phyloP scores from a whole-genome alignment of 805 yeast genomes.

The Starmerella ratchasimensis region DNA sequence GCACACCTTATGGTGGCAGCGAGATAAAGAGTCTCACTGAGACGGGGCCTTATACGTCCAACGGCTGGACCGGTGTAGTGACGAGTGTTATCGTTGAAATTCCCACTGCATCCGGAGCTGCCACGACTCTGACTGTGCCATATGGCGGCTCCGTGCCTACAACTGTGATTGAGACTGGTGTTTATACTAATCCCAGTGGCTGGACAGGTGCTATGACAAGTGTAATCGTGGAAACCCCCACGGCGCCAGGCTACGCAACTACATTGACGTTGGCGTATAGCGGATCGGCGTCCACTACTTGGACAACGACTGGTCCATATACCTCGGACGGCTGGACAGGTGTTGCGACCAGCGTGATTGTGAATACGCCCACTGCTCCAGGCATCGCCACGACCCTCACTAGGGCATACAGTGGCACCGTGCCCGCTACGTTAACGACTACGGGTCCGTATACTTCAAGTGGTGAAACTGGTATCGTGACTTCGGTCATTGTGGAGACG shows the following conservation, averaged over 20 bases:
- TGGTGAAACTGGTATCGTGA: neutral
- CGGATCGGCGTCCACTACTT: neutral
- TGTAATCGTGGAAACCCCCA: constrained; percentile 2
- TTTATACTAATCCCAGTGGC: neutral
- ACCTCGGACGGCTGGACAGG: constrained; percentile 2
- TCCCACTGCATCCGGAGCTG: neutral
- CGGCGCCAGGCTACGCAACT: neutral
- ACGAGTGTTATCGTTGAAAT: constrained; percentile 1
- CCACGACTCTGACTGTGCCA: neutral
- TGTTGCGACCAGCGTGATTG: constrained; percentile 1
- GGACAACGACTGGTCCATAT: constrained; percentile 2
- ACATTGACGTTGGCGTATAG: neutral
- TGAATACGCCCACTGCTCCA: constrained; percentile 1
- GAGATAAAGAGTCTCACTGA: neutral
- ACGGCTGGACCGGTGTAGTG: neutral
- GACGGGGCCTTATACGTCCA: neutral
- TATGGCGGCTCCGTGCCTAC: neutral
- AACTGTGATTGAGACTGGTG: neutral
- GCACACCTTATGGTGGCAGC: neutral
- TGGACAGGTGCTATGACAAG: neutral
- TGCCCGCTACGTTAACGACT: neutral
- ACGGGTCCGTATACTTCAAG: constrained; percentile 2
- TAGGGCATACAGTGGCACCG: constrained; percentile 1
- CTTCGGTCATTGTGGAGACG: neutral
- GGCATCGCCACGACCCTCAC: neutral